These are phyloP conservation scores for Henckelia pumila DNA, from an alignment of 257 asterid species.

Conservation along the genomic window DNA sequence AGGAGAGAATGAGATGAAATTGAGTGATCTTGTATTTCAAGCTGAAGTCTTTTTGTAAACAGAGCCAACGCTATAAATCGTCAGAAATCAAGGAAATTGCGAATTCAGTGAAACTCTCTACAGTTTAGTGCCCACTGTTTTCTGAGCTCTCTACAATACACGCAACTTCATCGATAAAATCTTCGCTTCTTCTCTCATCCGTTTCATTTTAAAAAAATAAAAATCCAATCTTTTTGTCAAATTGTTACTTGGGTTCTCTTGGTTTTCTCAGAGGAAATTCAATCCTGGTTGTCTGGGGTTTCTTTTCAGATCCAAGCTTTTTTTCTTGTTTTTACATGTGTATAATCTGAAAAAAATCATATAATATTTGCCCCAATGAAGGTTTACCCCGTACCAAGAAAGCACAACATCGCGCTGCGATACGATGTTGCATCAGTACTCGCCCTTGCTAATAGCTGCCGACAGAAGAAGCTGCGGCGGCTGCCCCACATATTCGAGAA, in stretches of 20 bases:
- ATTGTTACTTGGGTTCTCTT: neutral
- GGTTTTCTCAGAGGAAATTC: neutral
- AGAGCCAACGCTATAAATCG: neutral
- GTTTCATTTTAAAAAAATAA: neutral
- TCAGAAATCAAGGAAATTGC: neutral
- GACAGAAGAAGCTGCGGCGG: constrained; percentile 69
- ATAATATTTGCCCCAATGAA: constrained; percentile 38
- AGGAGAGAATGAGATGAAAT: no score
- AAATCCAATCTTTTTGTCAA: neutral
- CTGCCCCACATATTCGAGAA: constrained; percentile 82
- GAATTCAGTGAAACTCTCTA: neutral
- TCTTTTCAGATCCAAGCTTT: neutral
- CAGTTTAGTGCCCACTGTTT: neutral
- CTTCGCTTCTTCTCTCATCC: neutral
- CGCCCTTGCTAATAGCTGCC: constrained; percentile 48
- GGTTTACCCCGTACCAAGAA: constrained; percentile 69
- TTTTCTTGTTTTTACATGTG: neutral
- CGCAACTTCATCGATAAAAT: neutral
- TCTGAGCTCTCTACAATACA: neutral
- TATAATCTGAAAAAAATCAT: neutral
- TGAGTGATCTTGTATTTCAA: no score
- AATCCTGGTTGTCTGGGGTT: neutral
- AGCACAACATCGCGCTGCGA: constrained; percentile 54
- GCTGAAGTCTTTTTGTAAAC: neutral
- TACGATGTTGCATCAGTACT: constrained; percentile 60